These are phyloP conservation scores for Geoglossum cookeanum DNA, from an alignment of 2,329 filamentous ascomycete genomes.

Conservation along the genomic window DNA sequence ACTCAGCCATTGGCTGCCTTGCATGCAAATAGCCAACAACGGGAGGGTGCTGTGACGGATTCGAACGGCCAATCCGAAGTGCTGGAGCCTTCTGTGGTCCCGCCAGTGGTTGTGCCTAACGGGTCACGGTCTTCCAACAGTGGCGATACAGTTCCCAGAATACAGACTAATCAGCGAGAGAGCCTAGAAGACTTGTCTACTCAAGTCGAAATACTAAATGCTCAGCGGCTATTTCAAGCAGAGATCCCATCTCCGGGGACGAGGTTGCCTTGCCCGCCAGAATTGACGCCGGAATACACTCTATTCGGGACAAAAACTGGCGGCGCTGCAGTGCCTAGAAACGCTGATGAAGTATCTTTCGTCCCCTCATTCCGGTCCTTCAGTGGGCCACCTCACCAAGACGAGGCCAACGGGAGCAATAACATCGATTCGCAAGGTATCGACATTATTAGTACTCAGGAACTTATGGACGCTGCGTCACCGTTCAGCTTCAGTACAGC, in stretches of 20 bases:
- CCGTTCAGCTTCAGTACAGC: neutral
- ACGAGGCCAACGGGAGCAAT: no score
- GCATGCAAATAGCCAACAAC: neutral
- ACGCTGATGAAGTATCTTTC: neutral
- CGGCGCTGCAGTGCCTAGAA: neutral
- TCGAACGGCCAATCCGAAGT: neutral
- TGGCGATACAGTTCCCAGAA: neutral
- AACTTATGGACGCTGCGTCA: constrained; percentile 2
- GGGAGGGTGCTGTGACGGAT: neutral
- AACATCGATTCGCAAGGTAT: neutral
- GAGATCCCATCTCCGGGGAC: neutral
- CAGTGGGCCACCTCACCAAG: neutral
- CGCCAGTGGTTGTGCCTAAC: neutral
- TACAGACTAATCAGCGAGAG: neutral
- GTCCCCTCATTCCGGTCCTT: neutral
- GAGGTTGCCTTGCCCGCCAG: neutral
- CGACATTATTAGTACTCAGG: neutral
- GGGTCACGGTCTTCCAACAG: neutral
- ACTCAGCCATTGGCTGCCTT: no score
- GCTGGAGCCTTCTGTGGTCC: neutral
- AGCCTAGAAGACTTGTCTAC: neutral
- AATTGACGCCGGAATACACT: neutral
- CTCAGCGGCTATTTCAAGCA: neutral
- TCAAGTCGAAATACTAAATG: neutral
- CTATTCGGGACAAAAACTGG: neutral